These are phyloP conservation scores for Phellopilus nigrolimitatus DNA, from an alignment of 1,284 basidiomycete species.

Conservation along the genomic window DNA sequence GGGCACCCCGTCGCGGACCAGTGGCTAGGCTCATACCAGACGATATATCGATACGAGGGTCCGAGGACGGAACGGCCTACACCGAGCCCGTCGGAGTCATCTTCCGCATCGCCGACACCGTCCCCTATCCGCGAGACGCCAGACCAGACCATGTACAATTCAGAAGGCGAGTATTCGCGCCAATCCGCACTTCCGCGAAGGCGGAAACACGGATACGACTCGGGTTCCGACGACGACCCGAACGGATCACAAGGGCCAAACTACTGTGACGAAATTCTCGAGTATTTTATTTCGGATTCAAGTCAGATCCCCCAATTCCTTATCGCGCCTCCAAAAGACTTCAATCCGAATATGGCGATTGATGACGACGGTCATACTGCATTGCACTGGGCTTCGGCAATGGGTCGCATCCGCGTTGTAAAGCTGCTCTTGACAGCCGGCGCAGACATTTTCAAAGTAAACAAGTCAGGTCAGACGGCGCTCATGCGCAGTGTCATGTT, in stretches of 20 bases:
- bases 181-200: conserved; percentile 30
- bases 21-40: conserved; percentile 33
- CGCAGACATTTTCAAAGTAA: conserved; percentile 96
- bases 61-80: conserved; percentile 83
- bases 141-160: conserved; percentile 38
- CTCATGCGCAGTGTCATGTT: conserved; percentile 99
- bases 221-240: conserved; percentile 38
- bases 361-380: conserved; percentile 99
- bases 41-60: conserved; percentile 59
- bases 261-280: conserved; percentile 95
- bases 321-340: conserved; percentile 85
- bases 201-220: conserved; percentile 22
- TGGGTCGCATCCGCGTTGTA: conserved; percentile 96
- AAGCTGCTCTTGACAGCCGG: conserved; percentile 93
- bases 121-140: conserved; percentile 69
- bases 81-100: conserved; percentile 78
- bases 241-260: conserved; percentile 45
- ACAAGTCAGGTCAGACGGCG: conserved; percentile 95
- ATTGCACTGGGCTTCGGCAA: conserved; percentile 98
- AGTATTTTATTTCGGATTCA: conserved; percentile 99
- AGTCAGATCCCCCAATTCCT: conserved; percentile 89
- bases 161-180: conserved; percentile 37
- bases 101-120: conserved; percentile 85
- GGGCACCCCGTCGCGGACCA: conserved; percentile 46
- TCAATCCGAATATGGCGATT: conserved; percentile 95